Conservation (phyloP, 768 basidiomycete genomes). For the Agaricus subrufescens region DNA sequence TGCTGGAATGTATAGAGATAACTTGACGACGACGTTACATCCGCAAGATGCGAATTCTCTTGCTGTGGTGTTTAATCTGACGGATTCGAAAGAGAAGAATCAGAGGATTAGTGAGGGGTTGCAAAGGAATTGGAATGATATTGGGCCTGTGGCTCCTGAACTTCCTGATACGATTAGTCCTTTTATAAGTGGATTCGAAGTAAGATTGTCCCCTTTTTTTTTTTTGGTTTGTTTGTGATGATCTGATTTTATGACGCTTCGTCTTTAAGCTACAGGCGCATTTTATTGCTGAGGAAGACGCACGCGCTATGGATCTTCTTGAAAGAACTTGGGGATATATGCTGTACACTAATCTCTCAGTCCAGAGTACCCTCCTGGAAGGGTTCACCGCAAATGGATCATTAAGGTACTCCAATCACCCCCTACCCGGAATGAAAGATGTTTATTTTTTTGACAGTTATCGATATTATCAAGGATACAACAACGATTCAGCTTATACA, state of each 20-base stretch:
- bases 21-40: conserved; percentile 43
- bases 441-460: conserved; percentile 29
- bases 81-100: conserved; percentile 32
- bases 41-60: conserved; percentile 59
- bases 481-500: conserved; percentile 53
- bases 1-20: conserved; percentile 50
- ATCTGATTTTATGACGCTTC: neutral
- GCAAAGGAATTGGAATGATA: conserved; percentile 44
- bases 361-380: conserved; percentile 54
- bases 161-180: conserved; percentile 56
- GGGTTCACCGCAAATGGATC: conserved; percentile 57
- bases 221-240: neutral
- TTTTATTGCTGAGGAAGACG: conserved; percentile 48
- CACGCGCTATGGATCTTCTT: conserved; percentile 47
- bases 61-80: conserved; percentile 50
- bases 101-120: conserved; percentile 42
- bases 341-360: conserved; percentile 48
- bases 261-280: conserved; percentile 48
- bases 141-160: conserved; percentile 52
- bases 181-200: conserved; percentile 56
- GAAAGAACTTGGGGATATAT: conserved; percentile 58
- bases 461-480: conserved; percentile 49
- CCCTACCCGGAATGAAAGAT: neutral
- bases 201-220: conserved; percentile 15
- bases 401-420: conserved; percentile 30